These are phyloP conservation scores for Hemileccinum rubropunctum DNA, from an alignment of 768 basidiomycete genomes.

Conservation along the genomic window DNA sequence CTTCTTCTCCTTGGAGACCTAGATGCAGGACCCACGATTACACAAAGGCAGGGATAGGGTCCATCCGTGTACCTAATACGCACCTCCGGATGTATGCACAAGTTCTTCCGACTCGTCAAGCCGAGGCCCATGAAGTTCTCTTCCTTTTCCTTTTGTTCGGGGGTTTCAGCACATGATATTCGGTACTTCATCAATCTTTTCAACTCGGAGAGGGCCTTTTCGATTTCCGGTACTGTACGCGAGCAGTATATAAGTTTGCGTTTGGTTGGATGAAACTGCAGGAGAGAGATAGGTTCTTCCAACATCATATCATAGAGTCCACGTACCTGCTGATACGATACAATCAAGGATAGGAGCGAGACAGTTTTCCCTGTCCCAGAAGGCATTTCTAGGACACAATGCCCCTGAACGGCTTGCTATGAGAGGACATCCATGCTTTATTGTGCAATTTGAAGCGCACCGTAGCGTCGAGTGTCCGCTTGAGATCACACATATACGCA, in stretches of 20 bases:
- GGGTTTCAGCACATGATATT: slow-evolving; percentile 63
- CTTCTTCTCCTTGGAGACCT: slow-evolving; percentile 98
- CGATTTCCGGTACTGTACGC: slow-evolving; percentile 98
- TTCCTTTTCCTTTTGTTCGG: slow-evolving; percentile 76
- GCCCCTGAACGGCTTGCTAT: slow-evolving; percentile 60
- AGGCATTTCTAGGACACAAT: slow-evolving; percentile 99
- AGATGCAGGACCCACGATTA: not conserved
- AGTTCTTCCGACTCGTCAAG: slow-evolving; percentile 91
- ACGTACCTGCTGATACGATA: slow-evolving; percentile 92
- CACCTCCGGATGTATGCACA: slow-evolving; percentile 94
- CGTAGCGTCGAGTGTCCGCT: slow-evolving; percentile 91
- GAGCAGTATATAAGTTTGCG: slow-evolving; percentile 98
- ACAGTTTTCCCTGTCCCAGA: slow-evolving; percentile 99
- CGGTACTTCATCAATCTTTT: slow-evolving; percentile 93
- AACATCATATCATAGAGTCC: not conserved
- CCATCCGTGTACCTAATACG: slow-evolving; percentile 13
- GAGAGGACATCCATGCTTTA: not conserved
- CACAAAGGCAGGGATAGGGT: not conserved
- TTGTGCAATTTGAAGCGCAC: slow-evolving; percentile 40
- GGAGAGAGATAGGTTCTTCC: not conserved
- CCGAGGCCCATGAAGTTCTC: slow-evolving; percentile 84
- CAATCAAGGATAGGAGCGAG: slow-evolving; percentile 89
- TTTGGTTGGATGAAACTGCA: slow-evolving; percentile 85
- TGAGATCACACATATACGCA: slow-evolving; percentile 99
- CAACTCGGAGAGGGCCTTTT: slow-evolving; percentile 94